These are phyloP conservation scores for Otatea glauca DNA, from an alignment of 176 grass and related monocot species.

Conservation along the genomic window DNA sequence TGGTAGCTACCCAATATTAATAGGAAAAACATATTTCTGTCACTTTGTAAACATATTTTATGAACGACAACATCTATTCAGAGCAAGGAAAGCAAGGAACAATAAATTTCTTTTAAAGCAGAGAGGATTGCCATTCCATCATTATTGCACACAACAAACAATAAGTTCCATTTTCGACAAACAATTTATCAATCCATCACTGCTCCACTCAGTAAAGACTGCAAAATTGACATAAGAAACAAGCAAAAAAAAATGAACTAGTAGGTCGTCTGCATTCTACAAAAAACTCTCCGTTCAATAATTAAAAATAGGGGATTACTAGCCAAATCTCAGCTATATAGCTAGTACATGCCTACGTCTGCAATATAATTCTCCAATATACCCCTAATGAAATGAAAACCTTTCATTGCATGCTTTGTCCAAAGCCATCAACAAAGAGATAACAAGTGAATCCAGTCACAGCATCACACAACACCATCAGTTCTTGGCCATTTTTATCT, in stretches of 20 bases:
- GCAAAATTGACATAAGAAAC: not conserved
- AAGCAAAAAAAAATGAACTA: not conserved
- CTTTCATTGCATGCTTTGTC: not conserved
- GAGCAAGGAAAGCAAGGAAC: not conserved
- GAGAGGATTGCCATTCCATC: not conserved
- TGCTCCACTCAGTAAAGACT: not conserved
- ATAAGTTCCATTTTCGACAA: not conserved
- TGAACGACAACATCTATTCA: not conserved
- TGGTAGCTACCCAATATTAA: not conserved
- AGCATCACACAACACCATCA: not conserved
- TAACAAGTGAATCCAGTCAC: not conserved
- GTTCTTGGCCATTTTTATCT: not conserved
- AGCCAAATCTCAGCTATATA: not conserved
- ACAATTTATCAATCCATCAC: not conserved
- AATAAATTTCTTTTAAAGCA: not conserved
- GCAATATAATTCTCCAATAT: conserved; percentile 7
- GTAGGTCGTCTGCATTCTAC: not conserved
- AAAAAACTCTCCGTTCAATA: not conserved
- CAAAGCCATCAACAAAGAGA: not conserved
- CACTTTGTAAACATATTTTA: not conserved
- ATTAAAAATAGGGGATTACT: not conserved
- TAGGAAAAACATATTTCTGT: not conserved
- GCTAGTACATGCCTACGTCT: not conserved
- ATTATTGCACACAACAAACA: not conserved
- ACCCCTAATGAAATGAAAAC: not conserved